Conservation (phyloP, 2,329 filamentous ascomycete species). For the Trichoderma aggressivum region DNA sequence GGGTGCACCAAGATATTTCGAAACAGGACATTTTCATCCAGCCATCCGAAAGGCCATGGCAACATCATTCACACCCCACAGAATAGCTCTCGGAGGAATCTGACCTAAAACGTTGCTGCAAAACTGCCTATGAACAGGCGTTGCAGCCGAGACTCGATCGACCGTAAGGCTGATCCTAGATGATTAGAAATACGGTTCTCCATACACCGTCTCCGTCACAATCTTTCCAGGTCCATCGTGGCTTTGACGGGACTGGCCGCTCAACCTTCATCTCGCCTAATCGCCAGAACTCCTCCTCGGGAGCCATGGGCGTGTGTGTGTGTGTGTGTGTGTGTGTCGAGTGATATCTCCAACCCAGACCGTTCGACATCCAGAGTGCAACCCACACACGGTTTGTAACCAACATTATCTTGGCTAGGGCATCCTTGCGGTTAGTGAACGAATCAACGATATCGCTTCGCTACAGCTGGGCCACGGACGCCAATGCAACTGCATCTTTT, state of each 20-base stretch:
- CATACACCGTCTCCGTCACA: background rate
- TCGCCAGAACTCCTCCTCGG: background rate
- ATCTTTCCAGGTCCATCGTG: background rate
- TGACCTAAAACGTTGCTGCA: background rate
- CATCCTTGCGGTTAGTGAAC: background rate
- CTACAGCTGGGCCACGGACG: background rate
- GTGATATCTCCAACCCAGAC: background rate
- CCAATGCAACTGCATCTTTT: constrained; percentile 1
- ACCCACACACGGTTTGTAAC: background rate
- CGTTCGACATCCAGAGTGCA: background rate
- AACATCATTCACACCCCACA: background rate
- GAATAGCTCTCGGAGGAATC: background rate
- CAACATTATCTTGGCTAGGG: constrained; percentile 3
- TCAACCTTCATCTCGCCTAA: background rate
- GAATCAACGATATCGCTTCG: background rate
- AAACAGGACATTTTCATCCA: background rate
- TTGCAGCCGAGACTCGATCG: background rate
- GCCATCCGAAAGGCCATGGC: background rate
- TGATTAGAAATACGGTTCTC: background rate
- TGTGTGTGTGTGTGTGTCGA: background rate
- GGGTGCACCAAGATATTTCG: background rate
- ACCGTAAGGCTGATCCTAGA: background rate
- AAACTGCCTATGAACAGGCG: background rate
- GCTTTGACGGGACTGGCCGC: background rate
- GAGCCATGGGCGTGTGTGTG: background rate